Conservation (phyloP, 805 yeast species). For the Millerozyma miso region DNA sequence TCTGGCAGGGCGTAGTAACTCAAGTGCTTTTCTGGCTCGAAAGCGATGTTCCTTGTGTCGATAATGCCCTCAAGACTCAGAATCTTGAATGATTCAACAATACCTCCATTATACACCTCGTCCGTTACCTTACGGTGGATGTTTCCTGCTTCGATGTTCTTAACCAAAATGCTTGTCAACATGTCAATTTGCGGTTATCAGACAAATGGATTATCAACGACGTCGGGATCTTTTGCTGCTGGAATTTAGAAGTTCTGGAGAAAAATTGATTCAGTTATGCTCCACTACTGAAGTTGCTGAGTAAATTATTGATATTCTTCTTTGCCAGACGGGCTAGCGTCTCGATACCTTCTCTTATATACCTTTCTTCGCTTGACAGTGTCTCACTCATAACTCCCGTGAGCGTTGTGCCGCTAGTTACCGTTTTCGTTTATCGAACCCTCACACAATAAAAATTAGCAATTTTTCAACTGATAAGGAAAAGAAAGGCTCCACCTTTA, state of each 20-base stretch:
- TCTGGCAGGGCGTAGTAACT: conserved; percentile 20
- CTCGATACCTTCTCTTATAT: neutral
- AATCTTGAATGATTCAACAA: conserved; percentile 23
- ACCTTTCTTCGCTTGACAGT: too few relatives aligned
- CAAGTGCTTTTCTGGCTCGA: conserved; percentile 33
- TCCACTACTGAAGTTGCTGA: too few relatives aligned
- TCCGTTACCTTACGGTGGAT: conserved; percentile 30
- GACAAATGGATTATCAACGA: too few relatives aligned
- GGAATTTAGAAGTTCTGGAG: too few relatives aligned
- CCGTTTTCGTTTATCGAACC: neutral
- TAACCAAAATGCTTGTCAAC: conserved; percentile 28
- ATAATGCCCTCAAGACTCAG: neutral
- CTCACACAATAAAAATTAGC: neutral
- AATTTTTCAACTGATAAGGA: neutral
- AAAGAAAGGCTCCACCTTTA: neutral
- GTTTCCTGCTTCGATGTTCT: conserved; percentile 33
- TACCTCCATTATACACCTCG: conserved; percentile 25
- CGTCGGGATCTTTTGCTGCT: too few relatives aligned
- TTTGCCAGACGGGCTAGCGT: too few relatives aligned
- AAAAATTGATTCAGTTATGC: too few relatives aligned
- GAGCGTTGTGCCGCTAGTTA: neutral
- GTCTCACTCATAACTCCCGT: neutral
- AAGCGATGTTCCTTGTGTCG: conserved; percentile 10
- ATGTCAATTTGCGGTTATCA: conserved; percentile 11
- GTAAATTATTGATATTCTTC: too few relatives aligned